Evolutionary conservation across 2,329 filamentous ascomycete genomes (phyloP).

Genomic region (Fusarium albosuccineum): DNA sequence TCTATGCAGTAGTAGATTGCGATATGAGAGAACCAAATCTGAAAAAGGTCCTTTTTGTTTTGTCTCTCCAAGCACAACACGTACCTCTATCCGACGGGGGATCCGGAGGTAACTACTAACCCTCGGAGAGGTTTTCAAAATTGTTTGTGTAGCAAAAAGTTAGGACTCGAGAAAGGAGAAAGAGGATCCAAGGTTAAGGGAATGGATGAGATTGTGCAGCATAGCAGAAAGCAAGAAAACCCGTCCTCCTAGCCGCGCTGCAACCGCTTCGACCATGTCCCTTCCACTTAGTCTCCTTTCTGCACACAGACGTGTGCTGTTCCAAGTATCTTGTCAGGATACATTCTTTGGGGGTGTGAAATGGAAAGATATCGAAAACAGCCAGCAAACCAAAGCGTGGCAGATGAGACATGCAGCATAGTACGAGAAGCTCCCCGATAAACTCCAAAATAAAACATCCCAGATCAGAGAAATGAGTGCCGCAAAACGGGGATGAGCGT

Average conservation of each 20-base stretch:
- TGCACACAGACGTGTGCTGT: conserved; percentile 27
- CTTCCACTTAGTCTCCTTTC: conserved; percentile 38
- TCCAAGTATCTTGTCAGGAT: conserved; percentile 36
- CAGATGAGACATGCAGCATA: conserved; percentile 42
- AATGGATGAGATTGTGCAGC: conserved; percentile 47
- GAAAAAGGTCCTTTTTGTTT: conserved; percentile 31
- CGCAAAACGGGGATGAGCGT: conserved; percentile 27
- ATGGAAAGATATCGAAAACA: conserved; percentile 33
- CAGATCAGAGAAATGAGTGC: conserved; percentile 29
- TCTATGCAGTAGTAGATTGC: conserved; percentile 24
- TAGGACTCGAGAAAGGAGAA: conserved; percentile 23
- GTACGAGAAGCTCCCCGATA: conserved; percentile 38
- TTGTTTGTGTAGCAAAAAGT: conserved; percentile 24
- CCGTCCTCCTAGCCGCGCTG: conserved; percentile 45
- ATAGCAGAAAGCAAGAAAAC: conserved; percentile 49
- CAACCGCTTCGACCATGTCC: conserved; percentile 40
- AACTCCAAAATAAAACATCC: conserved; percentile 47
- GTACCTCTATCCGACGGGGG: conserved; percentile 17
- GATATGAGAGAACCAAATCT: conserved; percentile 23
- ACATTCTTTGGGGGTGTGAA: conserved; percentile 32
- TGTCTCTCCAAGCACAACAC: conserved; percentile 27
- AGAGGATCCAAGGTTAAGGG: conserved; percentile 33
- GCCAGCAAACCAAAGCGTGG: conserved; percentile 41
- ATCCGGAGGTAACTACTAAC: conserved; percentile 23
- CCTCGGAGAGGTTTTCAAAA: conserved; percentile 30